A percentile compares a stretch with the other conserved stretches of the same genome.
These are phyloP conservation scores for Lepiota subincarnata DNA, from an alignment of 768 basidiomycete genomes.

Conservation along the genomic window DNA sequence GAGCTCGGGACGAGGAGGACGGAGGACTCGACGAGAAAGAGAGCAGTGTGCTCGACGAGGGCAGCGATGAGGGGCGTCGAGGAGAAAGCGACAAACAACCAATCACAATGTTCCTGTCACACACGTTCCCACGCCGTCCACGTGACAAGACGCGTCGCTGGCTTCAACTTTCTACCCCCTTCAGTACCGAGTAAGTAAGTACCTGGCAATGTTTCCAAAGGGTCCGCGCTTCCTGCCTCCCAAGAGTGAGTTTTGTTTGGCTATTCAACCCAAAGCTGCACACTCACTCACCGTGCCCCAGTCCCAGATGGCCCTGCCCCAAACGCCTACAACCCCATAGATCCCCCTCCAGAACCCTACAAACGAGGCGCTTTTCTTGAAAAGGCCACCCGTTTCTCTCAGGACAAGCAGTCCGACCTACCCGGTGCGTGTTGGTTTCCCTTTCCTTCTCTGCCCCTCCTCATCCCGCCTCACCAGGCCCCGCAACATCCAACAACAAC, in stretches of 20 bases:
- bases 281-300: conserved; percentile 17
- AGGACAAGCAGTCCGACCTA: conserved; percentile 36
- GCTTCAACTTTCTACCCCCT: too few relatives aligned
- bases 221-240: conserved; percentile 41
- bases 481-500: not conserved
- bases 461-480: too few relatives aligned
- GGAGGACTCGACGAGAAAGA: conserved; percentile 5
- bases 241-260: conserved; percentile 28
- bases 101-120: conserved; percentile 4
- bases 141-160: conserved; percentile 21
- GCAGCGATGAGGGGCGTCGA: conserved; percentile 9
- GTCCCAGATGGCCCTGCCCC: conserved; percentile 52
- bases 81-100: conserved; percentile 6
- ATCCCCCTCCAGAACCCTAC: conserved; percentile 44
- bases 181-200: too few relatives aligned
- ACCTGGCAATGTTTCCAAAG: conserved; percentile 45
- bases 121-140: conserved; percentile 12
- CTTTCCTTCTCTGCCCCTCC: not conserved
- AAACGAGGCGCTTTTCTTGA: conserved; percentile 59
- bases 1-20: not conserved
- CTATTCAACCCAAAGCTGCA: not conserved
- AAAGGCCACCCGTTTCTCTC: conserved; percentile 47
- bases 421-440: conserved; percentile 32
- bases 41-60: conserved; percentile 10
- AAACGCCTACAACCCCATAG: conserved; percentile 42